These are phyloP conservation scores for Medicago lupulina DNA, from an alignment of 306 rosid genomes.

Conservation along the genomic window DNA sequence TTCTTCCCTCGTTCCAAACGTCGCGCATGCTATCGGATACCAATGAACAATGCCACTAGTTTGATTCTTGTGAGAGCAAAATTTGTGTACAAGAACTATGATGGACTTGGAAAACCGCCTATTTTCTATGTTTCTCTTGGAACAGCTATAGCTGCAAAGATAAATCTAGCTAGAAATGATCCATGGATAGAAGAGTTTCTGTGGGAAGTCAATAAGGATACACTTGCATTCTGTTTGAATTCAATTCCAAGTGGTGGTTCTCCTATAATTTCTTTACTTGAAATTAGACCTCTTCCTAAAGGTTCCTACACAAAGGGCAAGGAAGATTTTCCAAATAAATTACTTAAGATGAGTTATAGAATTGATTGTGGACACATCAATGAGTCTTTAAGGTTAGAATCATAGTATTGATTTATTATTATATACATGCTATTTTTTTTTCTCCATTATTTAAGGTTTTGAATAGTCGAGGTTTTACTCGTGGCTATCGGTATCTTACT, in stretches of 20 bases:
- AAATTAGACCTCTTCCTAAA: slow-evolving; percentile 79
- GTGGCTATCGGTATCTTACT: background rate
- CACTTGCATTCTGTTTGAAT: slow-evolving; percentile 64
- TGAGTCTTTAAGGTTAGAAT: slow-evolving; percentile 66
- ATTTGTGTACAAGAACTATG: slow-evolving; percentile 80
- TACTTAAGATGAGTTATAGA: slow-evolving; percentile 71
- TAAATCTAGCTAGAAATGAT: slow-evolving; percentile 64
- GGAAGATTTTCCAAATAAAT: slow-evolving; percentile 57
- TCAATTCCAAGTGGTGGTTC: slow-evolving; percentile 59
- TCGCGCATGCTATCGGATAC: slow-evolving; percentile 67
- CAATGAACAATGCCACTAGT: slow-evolving; percentile 56
- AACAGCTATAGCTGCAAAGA: slow-evolving; percentile 63
- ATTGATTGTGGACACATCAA: slow-evolving; percentile 78
- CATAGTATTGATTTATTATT: background rate
- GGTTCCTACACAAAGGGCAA: slow-evolving; percentile 73
- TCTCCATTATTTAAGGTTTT: background rate
- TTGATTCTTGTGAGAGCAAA: slow-evolving; percentile 79
- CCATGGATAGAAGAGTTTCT: slow-evolving; percentile 86
- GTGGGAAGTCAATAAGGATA: slow-evolving; percentile 69
- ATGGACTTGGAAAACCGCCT: slow-evolving; percentile 74
- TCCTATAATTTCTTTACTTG: slow-evolving; percentile 81
- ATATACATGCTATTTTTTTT: background rate
- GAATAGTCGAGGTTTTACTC: slow-evolving; percentile 3
- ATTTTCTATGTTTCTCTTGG: slow-evolving; percentile 79
- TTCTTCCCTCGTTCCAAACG: slow-evolving; percentile 55